Evolutionary conservation across 441 rosid genomes (phyloP).

Genomic region (Syzygium syzygioides): DNA sequence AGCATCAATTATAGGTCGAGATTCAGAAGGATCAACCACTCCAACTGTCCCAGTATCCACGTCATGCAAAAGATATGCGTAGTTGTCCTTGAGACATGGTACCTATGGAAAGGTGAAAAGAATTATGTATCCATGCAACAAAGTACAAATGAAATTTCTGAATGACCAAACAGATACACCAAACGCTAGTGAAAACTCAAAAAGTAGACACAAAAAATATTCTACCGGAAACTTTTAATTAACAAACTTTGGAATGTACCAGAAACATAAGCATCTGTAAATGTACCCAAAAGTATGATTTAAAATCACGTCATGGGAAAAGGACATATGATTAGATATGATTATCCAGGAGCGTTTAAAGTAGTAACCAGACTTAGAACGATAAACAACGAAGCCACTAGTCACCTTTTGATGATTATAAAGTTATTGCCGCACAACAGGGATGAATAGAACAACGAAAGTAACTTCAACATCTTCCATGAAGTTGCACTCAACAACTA

Average conservation of each 20-base stretch:
- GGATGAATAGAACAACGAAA: not conserved
- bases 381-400: not conserved
- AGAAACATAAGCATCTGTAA: not conserved
- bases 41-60: slow-evolving; percentile 96
- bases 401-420: not conserved
- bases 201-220: not conserved
- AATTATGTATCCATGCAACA: not conserved
- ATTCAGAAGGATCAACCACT: slow-evolving; percentile 96
- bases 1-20: slow-evolving; percentile 78
- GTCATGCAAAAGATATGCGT: slow-evolving; percentile 91
- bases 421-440: not conserved
- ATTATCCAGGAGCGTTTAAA: not conserved
- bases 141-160: not conserved
- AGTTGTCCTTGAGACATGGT: slow-evolving; percentile 79
- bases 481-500: not conserved
- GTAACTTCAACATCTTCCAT: not conserved
- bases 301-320: not conserved
- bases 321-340: not conserved
- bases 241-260: not conserved
- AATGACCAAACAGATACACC: not conserved
- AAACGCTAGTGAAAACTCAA: not conserved
- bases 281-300: not conserved
- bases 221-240: not conserved
- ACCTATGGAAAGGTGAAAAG: slow-evolving; percentile 43
- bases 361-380: not conserved